Percentiles rank a stretch among this genome's conserved stretches.
These are phyloP conservation scores for Primulina eburnea DNA, from an alignment of 257 asterid genomes.

Conservation along the genomic window DNA sequence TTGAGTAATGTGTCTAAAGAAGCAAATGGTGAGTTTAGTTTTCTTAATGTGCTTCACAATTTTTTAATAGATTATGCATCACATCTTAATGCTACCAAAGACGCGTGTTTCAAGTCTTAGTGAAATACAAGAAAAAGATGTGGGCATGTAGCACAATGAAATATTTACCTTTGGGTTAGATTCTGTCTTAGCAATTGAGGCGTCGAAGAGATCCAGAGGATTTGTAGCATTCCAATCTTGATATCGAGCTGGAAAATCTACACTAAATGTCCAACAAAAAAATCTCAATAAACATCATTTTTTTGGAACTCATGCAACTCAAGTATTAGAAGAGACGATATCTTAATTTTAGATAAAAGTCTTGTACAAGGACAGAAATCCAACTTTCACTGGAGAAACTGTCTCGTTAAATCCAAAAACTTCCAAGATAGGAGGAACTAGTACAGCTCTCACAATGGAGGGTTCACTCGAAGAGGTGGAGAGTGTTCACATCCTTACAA, in stretches of 20 bases:
- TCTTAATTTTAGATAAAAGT: too few species aligned
- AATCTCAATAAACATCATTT: constrained; percentile 19
- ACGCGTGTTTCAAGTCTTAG: not conserved
- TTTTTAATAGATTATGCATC: constrained; percentile 5
- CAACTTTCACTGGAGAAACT: too few species aligned
- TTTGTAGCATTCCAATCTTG: constrained; percentile 84
- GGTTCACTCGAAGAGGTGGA: too few species aligned
- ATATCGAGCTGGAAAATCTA: constrained; percentile 79
- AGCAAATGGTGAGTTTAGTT: not conserved
- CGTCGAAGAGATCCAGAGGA: constrained; percentile 83
- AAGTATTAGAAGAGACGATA: not conserved
- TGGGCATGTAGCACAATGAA: constrained; percentile 5
- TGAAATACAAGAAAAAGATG: constrained; percentile 14
- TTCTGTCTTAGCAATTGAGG: constrained; percentile 68
- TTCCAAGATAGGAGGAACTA: too few species aligned
- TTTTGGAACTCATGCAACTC: constrained; percentile 15
- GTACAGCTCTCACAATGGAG: too few species aligned
- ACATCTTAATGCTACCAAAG: not conserved
- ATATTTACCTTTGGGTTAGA: constrained; percentile 65
- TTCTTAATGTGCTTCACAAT: constrained; percentile 4
- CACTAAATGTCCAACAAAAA: constrained; percentile 46
- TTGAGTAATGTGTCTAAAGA: not conserved
- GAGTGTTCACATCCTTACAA: too few species aligned
- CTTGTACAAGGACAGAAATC: too few species aligned
- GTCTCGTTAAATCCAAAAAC: too few species aligned